A percentile compares a stretch with the other conserved stretches of the same genome.
Conservation (phyloP, 2,329 filamentous ascomycete species). For the Calonectria montana region DNA sequence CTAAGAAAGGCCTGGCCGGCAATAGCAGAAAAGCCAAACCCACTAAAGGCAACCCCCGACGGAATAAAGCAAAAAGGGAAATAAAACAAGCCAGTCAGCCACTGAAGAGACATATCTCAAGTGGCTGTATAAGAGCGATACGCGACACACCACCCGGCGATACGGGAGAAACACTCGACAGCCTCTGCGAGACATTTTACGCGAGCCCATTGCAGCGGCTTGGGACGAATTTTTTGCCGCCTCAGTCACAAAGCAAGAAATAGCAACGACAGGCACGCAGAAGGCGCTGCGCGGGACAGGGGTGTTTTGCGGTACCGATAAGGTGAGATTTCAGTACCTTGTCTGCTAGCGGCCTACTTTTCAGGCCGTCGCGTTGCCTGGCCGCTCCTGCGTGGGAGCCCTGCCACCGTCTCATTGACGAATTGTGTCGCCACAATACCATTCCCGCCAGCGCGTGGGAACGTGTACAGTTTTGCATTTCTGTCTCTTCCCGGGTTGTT, state of each 20-base stretch:
- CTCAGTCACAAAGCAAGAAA: slow-evolving; percentile 11
- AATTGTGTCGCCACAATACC: slow-evolving; percentile 1
- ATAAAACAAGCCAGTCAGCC: not conserved
- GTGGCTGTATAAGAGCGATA: not conserved
- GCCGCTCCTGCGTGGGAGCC: slow-evolving; percentile 17
- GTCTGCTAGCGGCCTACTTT: slow-evolving; percentile 22
- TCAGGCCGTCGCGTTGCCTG: slow-evolving; percentile 30
- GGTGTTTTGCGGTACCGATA: slow-evolving; percentile 37
- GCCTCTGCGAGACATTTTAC: slow-evolving; percentile 1
- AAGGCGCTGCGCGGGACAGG: slow-evolving; percentile 20
- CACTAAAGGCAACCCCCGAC: not conserved
- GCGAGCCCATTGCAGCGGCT: not conserved
- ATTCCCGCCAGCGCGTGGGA: slow-evolving; percentile 4
- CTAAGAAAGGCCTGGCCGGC: not conserved
- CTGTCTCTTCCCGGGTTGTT: not conserved
- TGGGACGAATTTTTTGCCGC: slow-evolving; percentile 13
- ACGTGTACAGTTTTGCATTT: slow-evolving; percentile 1
- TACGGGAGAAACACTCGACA: slow-evolving; percentile 11
- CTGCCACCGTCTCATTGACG: slow-evolving; percentile 8
- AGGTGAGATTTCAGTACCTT: slow-evolving; percentile 40
- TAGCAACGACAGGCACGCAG: slow-evolving; percentile 22
- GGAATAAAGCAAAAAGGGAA: not conserved
- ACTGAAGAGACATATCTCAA: slow-evolving; percentile 3
- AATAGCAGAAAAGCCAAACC: not conserved
- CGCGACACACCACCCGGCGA: not conserved